phyloP scores from a whole-genome alignment of 768 basidiomycete genomes.

The Pleurotus cornucopiae region DNA sequence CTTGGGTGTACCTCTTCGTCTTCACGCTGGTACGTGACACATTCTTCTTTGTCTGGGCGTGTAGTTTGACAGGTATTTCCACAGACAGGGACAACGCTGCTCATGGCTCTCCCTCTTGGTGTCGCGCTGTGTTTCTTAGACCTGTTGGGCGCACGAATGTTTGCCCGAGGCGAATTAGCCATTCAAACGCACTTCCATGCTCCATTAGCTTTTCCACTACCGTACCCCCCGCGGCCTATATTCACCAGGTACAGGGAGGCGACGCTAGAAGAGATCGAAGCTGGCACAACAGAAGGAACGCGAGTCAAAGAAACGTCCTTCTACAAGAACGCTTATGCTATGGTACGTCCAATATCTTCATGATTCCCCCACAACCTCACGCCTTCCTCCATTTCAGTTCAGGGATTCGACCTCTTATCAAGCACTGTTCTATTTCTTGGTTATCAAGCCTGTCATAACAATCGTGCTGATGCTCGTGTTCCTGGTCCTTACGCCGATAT shows the following conservation, averaged over 20 bases:
- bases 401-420: conserved; percentile 80
- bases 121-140: conserved; percentile 75
- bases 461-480: conserved; percentile 56
- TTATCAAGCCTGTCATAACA: conserved; percentile 81
- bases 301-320: conserved; percentile 63
- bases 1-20: conserved; percentile 78
- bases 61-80: background rate
- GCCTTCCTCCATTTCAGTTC: conserved; percentile 42
- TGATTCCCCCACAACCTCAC: background rate
- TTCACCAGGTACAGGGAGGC: conserved; percentile 61
- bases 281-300: conserved; percentile 41
- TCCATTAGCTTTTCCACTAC: conserved; percentile 57
- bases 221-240: conserved; percentile 68
- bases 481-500: conserved; percentile 52
- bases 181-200: conserved; percentile 70
- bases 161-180: conserved; percentile 70
- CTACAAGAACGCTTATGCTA: conserved; percentile 77
- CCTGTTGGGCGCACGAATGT: conserved; percentile 66
- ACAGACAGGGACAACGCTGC: conserved; percentile 73
- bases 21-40: conserved; percentile 67
- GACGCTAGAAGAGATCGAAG: conserved; percentile 39
- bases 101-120: conserved; percentile 77
- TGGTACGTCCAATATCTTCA: conserved; percentile 44
- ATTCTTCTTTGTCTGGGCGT: conserved; percentile 1
- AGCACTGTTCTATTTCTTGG: conserved; percentile 84